Conservation (phyloP, 352 stramenopile genomes). For the Phytophthora uliginosa region DNA sequence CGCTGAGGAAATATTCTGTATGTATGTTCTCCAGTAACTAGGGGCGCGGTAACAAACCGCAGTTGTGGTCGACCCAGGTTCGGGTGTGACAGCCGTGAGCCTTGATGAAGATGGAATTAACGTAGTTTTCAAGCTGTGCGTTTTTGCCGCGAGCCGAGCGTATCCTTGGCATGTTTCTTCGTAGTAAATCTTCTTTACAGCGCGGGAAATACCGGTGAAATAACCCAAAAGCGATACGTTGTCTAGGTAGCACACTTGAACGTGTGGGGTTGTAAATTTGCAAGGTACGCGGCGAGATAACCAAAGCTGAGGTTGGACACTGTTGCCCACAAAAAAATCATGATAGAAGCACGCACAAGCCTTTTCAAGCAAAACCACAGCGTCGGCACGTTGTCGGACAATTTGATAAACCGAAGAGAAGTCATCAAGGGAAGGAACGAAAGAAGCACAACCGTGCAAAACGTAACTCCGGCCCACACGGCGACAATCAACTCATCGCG, state of each 20-base stretch:
- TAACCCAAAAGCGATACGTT: conserved; percentile 3
- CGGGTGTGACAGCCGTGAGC: neutral
- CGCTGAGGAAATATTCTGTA: neutral
- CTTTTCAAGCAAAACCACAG: neutral
- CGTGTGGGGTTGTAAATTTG: neutral
- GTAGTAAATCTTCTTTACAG: conserved; percentile 4
- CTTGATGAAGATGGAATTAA: neutral
- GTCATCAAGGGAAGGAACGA: neutral
- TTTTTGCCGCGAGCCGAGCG: neutral
- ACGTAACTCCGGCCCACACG: neutral
- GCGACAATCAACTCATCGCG: neutral
- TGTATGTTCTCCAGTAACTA: neutral
- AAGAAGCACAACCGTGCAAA: neutral
- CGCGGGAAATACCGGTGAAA: neutral
- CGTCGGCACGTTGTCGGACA: neutral
- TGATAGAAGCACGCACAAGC: neutral
- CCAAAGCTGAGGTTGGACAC: neutral
- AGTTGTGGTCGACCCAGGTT: neutral
- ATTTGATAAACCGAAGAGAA: neutral
- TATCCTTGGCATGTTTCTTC: neutral
- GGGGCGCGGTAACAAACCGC: neutral
- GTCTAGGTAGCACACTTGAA: conserved; percentile 5
- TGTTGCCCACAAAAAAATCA: neutral
- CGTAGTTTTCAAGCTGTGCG: neutral
- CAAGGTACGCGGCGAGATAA: neutral